A percentile compares a stretch with the other conserved stretches of the same genome.
These are phyloP conservation scores for Irpex lacteus DNA, from an alignment of 1,284 basidiomycete species.

Conservation along the genomic window DNA sequence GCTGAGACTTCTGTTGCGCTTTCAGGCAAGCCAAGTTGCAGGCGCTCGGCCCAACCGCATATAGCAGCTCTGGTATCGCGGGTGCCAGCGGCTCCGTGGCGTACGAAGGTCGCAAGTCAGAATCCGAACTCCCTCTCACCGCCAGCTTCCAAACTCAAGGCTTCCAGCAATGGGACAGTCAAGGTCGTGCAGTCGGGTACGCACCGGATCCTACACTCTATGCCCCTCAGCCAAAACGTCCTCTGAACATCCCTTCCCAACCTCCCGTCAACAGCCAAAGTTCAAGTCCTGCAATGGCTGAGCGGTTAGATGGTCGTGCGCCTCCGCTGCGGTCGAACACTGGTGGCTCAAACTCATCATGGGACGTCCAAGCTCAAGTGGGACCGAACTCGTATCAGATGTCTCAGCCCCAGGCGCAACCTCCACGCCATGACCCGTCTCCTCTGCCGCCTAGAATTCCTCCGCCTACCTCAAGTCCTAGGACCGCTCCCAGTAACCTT, in stretches of 20 bases:
- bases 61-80: constrained; percentile 21
- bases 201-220: constrained; percentile 29
- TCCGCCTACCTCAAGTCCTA: background rate
- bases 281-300: constrained; percentile 6
- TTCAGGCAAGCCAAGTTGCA: constrained; percentile 48
- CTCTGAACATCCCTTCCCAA: constrained; percentile 3
- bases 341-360: constrained; percentile 10
- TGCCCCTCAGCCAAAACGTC: constrained; percentile 38
- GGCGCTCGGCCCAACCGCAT: constrained; percentile 28
- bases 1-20: background rate
- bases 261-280: background rate
- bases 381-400: constrained; percentile 13
- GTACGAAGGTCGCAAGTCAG: constrained; percentile 37
- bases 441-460: background rate
- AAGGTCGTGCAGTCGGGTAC: constrained; percentile 34
- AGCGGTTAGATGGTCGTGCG: constrained; percentile 2
- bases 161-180: constrained; percentile 36
- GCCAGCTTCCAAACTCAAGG: constrained; percentile 16
- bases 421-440: constrained; percentile 2
- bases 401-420: background rate
- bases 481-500: background rate
- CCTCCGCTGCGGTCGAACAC: constrained; percentile 10
- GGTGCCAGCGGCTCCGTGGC: constrained; percentile 27
- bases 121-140: constrained; percentile 41
- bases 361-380: constrained; percentile 9